phyloP scores from a whole-genome alignment of 2,329 filamentous ascomycete species.

The Neofusicoccum kwambonambiense region DNA sequence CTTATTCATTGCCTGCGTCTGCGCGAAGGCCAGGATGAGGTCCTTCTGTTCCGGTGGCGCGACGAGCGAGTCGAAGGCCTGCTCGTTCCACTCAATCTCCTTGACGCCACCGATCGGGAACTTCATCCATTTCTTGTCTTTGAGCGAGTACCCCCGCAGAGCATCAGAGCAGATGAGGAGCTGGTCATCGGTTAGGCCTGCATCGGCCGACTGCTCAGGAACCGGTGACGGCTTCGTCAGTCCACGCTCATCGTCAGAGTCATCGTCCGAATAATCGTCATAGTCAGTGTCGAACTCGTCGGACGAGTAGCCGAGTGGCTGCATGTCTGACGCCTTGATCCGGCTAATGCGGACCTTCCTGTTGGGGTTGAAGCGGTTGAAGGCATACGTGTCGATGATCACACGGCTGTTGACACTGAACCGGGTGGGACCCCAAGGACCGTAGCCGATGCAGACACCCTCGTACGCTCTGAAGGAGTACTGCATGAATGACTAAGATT shows the following conservation, averaged over 20 bases:
- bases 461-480: slow-evolving; percentile 24
- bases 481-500: neutral
- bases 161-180: slow-evolving; percentile 20
- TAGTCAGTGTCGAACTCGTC: slow-evolving; percentile 1
- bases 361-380: slow-evolving; percentile 21
- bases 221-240: neutral
- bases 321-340: neutral
- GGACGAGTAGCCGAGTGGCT: neutral
- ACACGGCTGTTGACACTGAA: slow-evolving; percentile 39
- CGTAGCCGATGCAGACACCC: slow-evolving; percentile 21
- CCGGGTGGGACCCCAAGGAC: slow-evolving; percentile 20
- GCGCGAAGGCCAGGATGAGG: slow-evolving; percentile 32
- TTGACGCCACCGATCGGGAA: slow-evolving; percentile 23
- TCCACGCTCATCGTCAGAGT: neutral
- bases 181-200: slow-evolving; percentile 19
- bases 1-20: slow-evolving; percentile 28
- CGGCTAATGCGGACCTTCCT: slow-evolving; percentile 14
- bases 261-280: neutral
- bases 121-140: slow-evolving; percentile 21
- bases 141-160: slow-evolving; percentile 24
- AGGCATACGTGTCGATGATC: slow-evolving; percentile 49
- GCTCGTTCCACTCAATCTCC: slow-evolving; percentile 32
- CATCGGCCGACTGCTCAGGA: neutral
- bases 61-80: slow-evolving; percentile 31
- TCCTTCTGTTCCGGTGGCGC: slow-evolving; percentile 32